phyloP scores from a whole-genome alignment of 2,329 filamentous ascomycete species.

The Sporothrix humicola region DNA sequence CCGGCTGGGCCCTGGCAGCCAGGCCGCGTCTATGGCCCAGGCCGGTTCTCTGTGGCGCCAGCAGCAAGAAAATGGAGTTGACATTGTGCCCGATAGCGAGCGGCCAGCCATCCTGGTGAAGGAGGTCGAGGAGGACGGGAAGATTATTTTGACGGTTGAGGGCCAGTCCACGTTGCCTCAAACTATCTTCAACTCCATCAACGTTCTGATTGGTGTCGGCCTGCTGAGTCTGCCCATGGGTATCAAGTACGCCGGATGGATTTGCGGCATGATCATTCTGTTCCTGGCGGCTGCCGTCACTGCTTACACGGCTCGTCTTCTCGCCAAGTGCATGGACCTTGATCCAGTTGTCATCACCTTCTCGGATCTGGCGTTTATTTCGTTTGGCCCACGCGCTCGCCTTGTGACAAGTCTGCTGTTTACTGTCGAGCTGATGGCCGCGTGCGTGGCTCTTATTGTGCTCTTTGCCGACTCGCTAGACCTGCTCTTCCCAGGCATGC shows the following conservation, averaged over 20 bases:
- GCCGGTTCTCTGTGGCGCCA: slow-evolving; percentile 59
- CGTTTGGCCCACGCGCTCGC: slow-evolving; percentile 82
- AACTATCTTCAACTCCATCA: slow-evolving; percentile 95
- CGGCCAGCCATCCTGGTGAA: slow-evolving; percentile 82
- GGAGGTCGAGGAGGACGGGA: slow-evolving; percentile 86
- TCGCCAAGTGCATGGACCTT: slow-evolving; percentile 87
- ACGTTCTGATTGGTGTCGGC: slow-evolving; percentile 88
- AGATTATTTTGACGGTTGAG: slow-evolving; percentile 80
- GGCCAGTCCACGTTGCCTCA: slow-evolving; percentile 95
- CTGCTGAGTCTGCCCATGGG: slow-evolving; percentile 87
- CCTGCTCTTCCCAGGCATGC: slow-evolving; percentile 73
- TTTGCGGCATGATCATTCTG: slow-evolving; percentile 78
- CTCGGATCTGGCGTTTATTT: slow-evolving; percentile 89
- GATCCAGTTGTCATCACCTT: slow-evolving; percentile 89
- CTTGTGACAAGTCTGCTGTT: slow-evolving; percentile 85
- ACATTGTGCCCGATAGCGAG: slow-evolving; percentile 59
- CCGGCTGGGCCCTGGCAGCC: slow-evolving; percentile 37
- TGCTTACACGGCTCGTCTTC: slow-evolving; percentile 80
- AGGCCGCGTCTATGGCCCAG: slow-evolving; percentile 55
- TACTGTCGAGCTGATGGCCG: slow-evolving; percentile 82
- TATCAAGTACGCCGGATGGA: slow-evolving; percentile 85
- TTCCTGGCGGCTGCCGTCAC: slow-evolving; percentile 76
- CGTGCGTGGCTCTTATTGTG: slow-evolving; percentile 86
- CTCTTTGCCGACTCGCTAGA: slow-evolving; percentile 92
- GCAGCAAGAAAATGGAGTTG: slow-evolving; percentile 53